Conservation (phyloP, 2,329 filamentous ascomycete genomes). For the Ophiobolus disseminans region DNA sequence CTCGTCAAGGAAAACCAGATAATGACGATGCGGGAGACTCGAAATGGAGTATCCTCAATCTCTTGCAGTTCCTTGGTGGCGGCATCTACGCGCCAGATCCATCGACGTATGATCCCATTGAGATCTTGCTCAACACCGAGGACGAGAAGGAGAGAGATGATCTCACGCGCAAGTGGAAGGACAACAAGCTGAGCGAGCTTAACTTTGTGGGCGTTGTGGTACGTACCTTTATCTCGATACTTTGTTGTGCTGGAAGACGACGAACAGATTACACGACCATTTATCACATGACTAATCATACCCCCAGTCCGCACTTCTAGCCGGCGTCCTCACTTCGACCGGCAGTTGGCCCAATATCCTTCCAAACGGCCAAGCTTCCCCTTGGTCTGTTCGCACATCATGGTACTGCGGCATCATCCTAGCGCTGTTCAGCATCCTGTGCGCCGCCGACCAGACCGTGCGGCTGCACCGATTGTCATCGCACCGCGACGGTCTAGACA, state of each 20-base stretch:
- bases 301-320: slow-evolving; percentile 46
- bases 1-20: slow-evolving; percentile 8
- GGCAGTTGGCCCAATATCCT: slow-evolving; percentile 54
- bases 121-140: slow-evolving; percentile 48
- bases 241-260: too few species aligned
- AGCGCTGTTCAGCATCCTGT: slow-evolving; percentile 59
- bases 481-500: slow-evolving; percentile 48
- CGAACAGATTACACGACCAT: too few species aligned
- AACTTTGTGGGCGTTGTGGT: slow-evolving; percentile 54
- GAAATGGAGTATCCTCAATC: slow-evolving; percentile 10
- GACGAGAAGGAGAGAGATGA: slow-evolving; percentile 42
- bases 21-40: slow-evolving; percentile 6
- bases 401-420: slow-evolving; percentile 58
- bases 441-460: slow-evolving; percentile 53
- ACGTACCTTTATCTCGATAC: slow-evolving; percentile 18
- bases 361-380: slow-evolving; percentile 44
- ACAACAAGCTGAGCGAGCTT: slow-evolving; percentile 51
- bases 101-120: slow-evolving; percentile 47
- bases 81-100: slow-evolving; percentile 44
- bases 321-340: slow-evolving; percentile 52
- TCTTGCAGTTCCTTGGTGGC: slow-evolving; percentile 41
- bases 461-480: slow-evolving; percentile 53
- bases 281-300: slow-evolving; percentile 1
- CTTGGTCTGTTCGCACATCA: slow-evolving; percentile 52
- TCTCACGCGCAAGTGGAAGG: slow-evolving; percentile 49